phyloP scores from a whole-genome alignment of 2,329 filamentous ascomycete genomes.

The Diaporthe amygdali region DNA sequence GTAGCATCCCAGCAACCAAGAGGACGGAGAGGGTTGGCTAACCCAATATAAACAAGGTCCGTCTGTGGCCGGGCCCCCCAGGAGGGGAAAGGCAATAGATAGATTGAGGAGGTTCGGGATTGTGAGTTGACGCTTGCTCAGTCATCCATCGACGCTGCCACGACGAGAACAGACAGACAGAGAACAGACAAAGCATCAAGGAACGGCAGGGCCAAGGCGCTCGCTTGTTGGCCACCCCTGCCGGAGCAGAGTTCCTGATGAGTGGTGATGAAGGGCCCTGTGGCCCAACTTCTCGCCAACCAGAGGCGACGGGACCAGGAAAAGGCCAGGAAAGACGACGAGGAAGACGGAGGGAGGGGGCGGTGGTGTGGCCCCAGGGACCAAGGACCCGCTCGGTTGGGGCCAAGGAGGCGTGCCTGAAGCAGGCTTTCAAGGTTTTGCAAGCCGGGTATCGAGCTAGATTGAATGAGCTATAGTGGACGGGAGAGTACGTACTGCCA shows the following conservation, averaged over 20 bases:
- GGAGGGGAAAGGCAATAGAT: not conserved
- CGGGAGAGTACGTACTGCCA: too few species aligned
- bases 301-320: not conserved
- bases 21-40: not conserved
- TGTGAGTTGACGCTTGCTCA: not conserved
- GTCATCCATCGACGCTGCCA: not conserved
- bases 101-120: slow-evolving; percentile 2
- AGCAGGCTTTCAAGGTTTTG: slow-evolving; percentile 13
- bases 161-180: not conserved
- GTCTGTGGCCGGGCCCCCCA: not conserved
- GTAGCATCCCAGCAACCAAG: slow-evolving; percentile 10
- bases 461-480: too few species aligned
- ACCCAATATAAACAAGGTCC: not conserved
- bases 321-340: not conserved
- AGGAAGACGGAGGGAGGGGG: not conserved
- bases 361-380: not conserved
- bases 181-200: too few species aligned
- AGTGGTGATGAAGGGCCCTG: not conserved
- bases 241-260: slow-evolving; percentile 6
- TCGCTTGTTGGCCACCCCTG: not conserved
- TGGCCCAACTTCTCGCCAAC: not conserved
- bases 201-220: not conserved
- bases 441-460: slow-evolving; percentile 1
- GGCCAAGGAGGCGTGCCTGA: slow-evolving; percentile 13
- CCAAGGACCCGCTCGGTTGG: slow-evolving; percentile 9